Base-by-base conservation (phyloP, 306 rosid genomes). In the Castanea crenata region DNA sequence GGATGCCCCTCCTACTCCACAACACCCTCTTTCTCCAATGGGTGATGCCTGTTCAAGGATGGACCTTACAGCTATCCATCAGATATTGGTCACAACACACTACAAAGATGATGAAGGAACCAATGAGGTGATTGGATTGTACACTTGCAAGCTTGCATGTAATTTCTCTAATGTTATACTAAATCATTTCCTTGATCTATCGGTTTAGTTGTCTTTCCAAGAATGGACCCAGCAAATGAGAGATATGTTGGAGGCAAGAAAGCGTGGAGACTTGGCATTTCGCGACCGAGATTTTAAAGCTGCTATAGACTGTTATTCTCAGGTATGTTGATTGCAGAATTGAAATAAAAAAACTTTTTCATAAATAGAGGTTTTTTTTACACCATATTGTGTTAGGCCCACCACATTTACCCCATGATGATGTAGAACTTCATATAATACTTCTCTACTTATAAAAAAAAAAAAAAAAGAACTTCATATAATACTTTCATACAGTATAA, bases 181-280 rank as follows among this genome's bases (percentile, higher is more conserved):
- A 74, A 77, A 14, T 29, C 55, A 25, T 10, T 35, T 62, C n/a
- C 23, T 74, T 76, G 58, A 59, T 34, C 29, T 54, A 62, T n/a
- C 80, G 75, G 27, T 65, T 57, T 49, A 90, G 91, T 78, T 91
- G 81, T 93, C 92, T 80, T 93, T 91, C 88, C 97, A 91, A 90
- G 98, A 90, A 80, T 93, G 97, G 94, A 91, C 92, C 41, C 97
- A 90, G 75, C 94, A 88, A 78, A 88, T 89, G 86, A 88, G 90
- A 81, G 97, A 93, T 74, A 87, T 90, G 92, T 77, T 89, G 84
- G 92, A 83, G 75, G 94, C 94, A 63, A 83, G 96, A 82, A 91
- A 89, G 84, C 89, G 87, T 15, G 94, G 93, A 19, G 94, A 93
- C 85, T 65, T 87, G 80, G 96, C 97, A 71, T 91, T 91, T 62